Conservation (phyloP, 2,329 filamentous ascomycete species). For the Penicillium sp. region DNA sequence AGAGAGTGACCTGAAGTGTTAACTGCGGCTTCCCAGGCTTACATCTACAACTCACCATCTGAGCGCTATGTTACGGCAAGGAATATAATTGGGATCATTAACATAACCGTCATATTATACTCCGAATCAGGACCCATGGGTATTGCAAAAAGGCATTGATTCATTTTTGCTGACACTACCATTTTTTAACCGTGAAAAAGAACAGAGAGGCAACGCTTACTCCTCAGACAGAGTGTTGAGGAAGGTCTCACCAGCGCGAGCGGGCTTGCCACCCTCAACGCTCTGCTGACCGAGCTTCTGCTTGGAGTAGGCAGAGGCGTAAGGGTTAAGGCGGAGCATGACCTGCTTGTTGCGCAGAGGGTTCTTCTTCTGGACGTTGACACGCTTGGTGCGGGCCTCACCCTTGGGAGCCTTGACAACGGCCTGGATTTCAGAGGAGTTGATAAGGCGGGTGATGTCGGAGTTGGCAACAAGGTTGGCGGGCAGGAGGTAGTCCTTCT, state of each 20-base stretch:
- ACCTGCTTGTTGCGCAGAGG: slow-evolving; percentile 99
- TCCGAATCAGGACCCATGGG: slow-evolving; percentile 23
- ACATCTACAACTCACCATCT: neutral
- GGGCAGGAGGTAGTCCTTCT: slow-evolving; percentile 99
- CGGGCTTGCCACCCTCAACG: slow-evolving; percentile 62
- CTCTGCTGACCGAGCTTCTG: slow-evolving; percentile 75
- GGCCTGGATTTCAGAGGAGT: slow-evolving; percentile 97
- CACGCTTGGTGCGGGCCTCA: slow-evolving; percentile 83
- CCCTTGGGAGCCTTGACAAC: slow-evolving; percentile 92
- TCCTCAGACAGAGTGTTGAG: slow-evolving; percentile 52
- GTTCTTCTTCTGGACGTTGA: slow-evolving; percentile 98
- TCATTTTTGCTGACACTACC: slow-evolving; percentile 31
- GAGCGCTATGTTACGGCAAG: slow-evolving; percentile 2
- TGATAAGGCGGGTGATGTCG: slow-evolving; percentile 96
- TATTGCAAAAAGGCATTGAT: slow-evolving; percentile 32
- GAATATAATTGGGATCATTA: slow-evolving; percentile 10
- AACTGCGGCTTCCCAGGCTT: neutral
- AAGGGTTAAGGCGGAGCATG: slow-evolving; percentile 96
- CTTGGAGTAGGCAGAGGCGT: slow-evolving; percentile 87
- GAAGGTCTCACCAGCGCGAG: slow-evolving; percentile 55
- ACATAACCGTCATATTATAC: slow-evolving; percentile 29
- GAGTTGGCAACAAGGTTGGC: slow-evolving; percentile 90
- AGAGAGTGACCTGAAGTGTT: too few relatives aligned
- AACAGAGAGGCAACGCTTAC: slow-evolving; percentile 38
- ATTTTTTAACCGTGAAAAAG: slow-evolving; percentile 25